Evolutionary conservation across 192 early-diverging fungal genomes (phyloP).

Genomic region (Backusella parvicylindrica): DNA sequence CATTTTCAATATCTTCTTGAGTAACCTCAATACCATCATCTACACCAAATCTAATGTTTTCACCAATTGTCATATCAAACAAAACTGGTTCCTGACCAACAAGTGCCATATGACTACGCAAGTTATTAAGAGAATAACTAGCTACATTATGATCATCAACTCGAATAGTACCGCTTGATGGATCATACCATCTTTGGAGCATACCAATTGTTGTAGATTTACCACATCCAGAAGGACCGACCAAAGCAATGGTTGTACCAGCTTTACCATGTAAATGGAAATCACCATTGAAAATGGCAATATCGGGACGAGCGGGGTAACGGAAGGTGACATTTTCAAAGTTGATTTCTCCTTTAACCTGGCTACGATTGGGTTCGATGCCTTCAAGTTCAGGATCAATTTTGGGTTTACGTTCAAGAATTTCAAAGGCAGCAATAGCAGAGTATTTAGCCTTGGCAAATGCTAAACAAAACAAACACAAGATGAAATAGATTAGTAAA

Average conservation of each 20-base stretch:
- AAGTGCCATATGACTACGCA: constrained; percentile 71
- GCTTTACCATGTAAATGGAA: constrained; percentile 44
- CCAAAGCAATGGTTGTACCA: constrained; percentile 79
- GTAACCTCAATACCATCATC: constrained; percentile 35
- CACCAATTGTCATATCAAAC: constrained; percentile 78
- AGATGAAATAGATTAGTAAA: background rate
- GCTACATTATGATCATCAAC: constrained; percentile 60
- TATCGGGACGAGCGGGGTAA: constrained; percentile 66
- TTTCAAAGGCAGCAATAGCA: constrained; percentile 64
- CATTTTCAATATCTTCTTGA: constrained; percentile 51
- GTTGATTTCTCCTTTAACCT: constrained; percentile 43
- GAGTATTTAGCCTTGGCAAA: constrained; percentile 78
- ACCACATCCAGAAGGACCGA: constrained; percentile 82
- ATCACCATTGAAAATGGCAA: constrained; percentile 57
- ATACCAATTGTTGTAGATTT: constrained; percentile 67
- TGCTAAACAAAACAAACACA: background rate
- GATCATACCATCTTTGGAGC: constrained; percentile 82
- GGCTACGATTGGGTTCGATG: constrained; percentile 24
- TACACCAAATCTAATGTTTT: constrained; percentile 80
- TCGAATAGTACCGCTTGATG: constrained; percentile 49
- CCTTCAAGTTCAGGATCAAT: constrained; percentile 62
- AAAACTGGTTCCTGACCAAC: constrained; percentile 91
- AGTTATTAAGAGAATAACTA: constrained; percentile 55
- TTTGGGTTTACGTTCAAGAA: constrained; percentile 63
- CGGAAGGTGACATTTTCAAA: constrained; percentile 57